These are phyloP conservation scores for Diaporthe vaccinii DNA, from an alignment of 2,329 filamentous ascomycete genomes.

Conservation along the genomic window DNA sequence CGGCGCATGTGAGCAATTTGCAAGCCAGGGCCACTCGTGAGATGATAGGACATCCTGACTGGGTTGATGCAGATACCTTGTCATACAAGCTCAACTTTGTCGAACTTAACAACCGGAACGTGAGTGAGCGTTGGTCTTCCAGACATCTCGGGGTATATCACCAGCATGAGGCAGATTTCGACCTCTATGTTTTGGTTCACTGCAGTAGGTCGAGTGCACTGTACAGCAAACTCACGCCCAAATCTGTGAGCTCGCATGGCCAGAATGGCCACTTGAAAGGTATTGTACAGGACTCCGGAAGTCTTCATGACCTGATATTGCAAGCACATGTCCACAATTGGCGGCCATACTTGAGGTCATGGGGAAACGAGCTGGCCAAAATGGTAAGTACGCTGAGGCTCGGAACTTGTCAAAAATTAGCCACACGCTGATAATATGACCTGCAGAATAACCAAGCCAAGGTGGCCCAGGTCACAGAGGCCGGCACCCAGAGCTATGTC, in stretches of 20 bases:
- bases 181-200: conserved; percentile 37
- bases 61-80: conserved; percentile 9
- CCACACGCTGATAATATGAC: not conserved
- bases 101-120: conserved; percentile 34
- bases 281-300: conserved; percentile 3
- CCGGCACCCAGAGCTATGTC: not conserved
- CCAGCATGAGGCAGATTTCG: conserved; percentile 29
- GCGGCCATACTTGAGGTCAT: conserved; percentile 38
- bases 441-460: conserved; percentile 29
- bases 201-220: conserved; percentile 36
- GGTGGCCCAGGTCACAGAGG: conserved; percentile 31
- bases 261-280: not conserved
- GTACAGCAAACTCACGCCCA: not conserved
- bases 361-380: conserved; percentile 31
- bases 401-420: not conserved
- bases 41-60: not conserved
- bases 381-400: conserved; percentile 15
- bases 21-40: not conserved
- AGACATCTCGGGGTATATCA: conserved; percentile 42
- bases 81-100: conserved; percentile 41
- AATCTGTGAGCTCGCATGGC: not conserved
- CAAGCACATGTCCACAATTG: conserved; percentile 38
- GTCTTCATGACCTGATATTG: conserved; percentile 35
- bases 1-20: conserved; percentile 8
- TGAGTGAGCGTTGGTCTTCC: conserved; percentile 36